Evolutionary conservation across 1,284 basidiomycete genomes (phyloP).

Genomic region (Tetrapyrgos nigripes): DNA sequence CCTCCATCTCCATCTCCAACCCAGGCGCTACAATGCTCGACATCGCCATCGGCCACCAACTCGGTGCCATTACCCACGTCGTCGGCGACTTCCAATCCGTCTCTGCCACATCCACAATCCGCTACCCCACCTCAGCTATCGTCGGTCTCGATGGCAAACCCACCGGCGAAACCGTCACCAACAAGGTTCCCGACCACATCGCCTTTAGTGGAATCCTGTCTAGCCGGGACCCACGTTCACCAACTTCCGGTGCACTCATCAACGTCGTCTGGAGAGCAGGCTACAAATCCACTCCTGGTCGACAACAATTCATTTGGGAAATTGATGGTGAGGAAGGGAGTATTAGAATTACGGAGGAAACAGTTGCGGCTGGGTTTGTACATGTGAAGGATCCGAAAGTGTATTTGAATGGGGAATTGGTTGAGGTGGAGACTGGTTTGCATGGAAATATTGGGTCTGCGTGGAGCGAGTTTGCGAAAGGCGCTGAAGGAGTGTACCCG

Average conservation of each 20-base stretch:
- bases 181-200: constrained; percentile 33
- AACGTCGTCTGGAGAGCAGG: constrained; percentile 35
- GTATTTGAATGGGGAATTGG: constrained; percentile 32
- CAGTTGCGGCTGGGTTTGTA: constrained; percentile 14
- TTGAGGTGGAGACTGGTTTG: constrained; percentile 20
- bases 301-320: constrained; percentile 34
- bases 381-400: constrained; percentile 29
- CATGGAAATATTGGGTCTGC: constrained; percentile 19
- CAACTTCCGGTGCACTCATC: constrained; percentile 31
- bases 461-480: constrained; percentile 36
- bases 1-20: not conserved
- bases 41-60: constrained; percentile 36
- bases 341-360: constrained; percentile 33
- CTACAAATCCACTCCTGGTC: constrained; percentile 25
- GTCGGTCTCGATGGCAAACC: constrained; percentile 30
- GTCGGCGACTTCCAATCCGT: constrained; percentile 40
- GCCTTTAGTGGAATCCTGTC: constrained; percentile 32
- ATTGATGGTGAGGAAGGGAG: constrained; percentile 44
- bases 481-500: constrained; percentile 27
- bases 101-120: constrained; percentile 28
- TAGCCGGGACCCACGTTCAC: too few species aligned
- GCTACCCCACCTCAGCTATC: constrained; percentile 32
- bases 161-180: constrained; percentile 27
- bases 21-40: constrained; percentile 34
- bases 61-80: constrained; percentile 31